Base-by-base conservation (phyloP, 2,329 filamentous ascomycete species). In the Xylariales sp. region DNA sequence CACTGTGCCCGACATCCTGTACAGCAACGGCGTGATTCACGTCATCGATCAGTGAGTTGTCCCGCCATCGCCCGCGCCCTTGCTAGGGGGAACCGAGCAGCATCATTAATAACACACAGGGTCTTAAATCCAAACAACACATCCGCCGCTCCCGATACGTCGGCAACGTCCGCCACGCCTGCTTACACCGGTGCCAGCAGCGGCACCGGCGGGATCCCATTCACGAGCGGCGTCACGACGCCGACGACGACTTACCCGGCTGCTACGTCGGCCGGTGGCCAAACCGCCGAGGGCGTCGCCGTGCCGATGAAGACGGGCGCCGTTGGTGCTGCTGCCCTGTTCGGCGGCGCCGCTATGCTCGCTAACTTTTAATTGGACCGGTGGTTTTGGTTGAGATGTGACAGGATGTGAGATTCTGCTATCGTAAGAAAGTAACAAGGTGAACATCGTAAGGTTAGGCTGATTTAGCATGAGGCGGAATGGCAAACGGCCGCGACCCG, bases 1-100 rank as follows among this genome's bases (percentile, higher is more conserved):
- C 39, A 78, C 84, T 1, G 76, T 80, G 1, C 77, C 82, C 1
- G 82, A 89, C 72, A 77, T 87, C 2, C 76, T 89, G 3, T 5
- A 77, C 85, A 10, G 80, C 80, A 89, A 89, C 69, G 87, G 87
- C 32, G 86, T 89, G 1, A 76, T 87, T 3, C 87, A 89, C 71
- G 80, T 89, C 14, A 81, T 89, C 45, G 87, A 91, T 73, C 81
- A 82, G 86, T 86, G 77, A 75, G 83, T 77, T 1, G 54, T 18
- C 39, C 3, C 41, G 39, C 10, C 5, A 41, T 41, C 4, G 12
- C 10, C 39, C 9, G 9, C 2, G 12, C 36, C 5, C 5, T 6
- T 39, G 5, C 3, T 12, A 10, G 9, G 36, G 36, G 36, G 36
- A 41, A 3, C 14, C 39, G 39, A 41, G 4, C 12, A 41, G 39